A percentile compares a stretch with the other conserved stretches of the same genome.
Evolutionary conservation across 176 grass and related monocot species (phyloP).

Genomic region (Ensete ventricosum): DNA sequence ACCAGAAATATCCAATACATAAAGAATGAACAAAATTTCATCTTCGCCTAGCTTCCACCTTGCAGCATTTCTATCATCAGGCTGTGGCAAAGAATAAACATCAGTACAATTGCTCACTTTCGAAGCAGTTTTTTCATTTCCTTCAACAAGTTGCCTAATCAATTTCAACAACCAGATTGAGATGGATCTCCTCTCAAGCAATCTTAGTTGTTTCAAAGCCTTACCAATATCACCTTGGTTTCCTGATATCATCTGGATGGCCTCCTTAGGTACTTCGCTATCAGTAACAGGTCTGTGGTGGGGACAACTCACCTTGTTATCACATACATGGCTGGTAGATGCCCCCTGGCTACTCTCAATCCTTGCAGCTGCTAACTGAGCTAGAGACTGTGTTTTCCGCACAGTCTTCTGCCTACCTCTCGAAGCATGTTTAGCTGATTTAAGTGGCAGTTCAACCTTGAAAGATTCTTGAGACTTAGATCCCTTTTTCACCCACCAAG

Average conservation of each 20-base stretch:
- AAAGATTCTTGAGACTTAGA: constrained; percentile 67
- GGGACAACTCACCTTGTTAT: constrained; percentile 74
- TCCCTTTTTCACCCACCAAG: constrained; percentile 91
- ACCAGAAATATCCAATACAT: constrained; percentile 83
- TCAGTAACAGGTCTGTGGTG: constrained; percentile 69
- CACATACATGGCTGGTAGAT: constrained; percentile 97
- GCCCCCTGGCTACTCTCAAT: constrained; percentile 94
- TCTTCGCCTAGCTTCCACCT: constrained; percentile 82
- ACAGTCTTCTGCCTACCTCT: constrained; percentile 68
- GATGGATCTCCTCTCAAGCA: constrained; percentile 82
- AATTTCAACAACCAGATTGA: constrained; percentile 89
- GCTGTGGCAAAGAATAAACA: constrained; percentile 29
- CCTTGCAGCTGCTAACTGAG: constrained; percentile 76
- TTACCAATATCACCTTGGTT: constrained; percentile 70
- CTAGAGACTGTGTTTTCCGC: constrained; percentile 88
- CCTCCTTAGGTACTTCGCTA: constrained; percentile 58
- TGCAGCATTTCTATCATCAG: constrained; percentile 40
- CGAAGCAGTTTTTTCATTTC: constrained; percentile 49
- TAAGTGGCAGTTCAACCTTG: constrained; percentile 56
- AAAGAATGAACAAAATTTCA: constrained; percentile 74
- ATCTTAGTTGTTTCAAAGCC: constrained; percentile 64
- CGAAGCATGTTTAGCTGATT: constrained; percentile 59
- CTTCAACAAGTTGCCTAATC: constrained; percentile 78
- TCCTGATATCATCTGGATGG: constrained; percentile 30
- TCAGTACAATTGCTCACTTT: constrained; percentile 55